A percentile compares a stretch with the other conserved stretches of the same genome.
phyloP scores from a whole-genome alignment of 2,329 filamentous ascomycete species.

The Aspergillus alliaceus region DNA sequence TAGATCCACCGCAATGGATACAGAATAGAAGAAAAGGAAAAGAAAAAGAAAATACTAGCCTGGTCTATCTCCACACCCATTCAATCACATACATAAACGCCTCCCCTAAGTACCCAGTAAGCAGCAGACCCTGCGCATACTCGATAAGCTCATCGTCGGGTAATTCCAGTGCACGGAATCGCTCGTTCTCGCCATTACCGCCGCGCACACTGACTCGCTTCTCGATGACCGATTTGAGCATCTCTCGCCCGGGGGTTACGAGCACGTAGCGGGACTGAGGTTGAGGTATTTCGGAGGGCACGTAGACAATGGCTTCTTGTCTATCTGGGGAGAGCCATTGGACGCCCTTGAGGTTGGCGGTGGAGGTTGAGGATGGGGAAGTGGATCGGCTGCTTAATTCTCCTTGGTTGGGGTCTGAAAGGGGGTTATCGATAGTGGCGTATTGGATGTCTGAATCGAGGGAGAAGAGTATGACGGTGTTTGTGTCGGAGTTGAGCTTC shows the following conservation, averaged over 20 bases:
- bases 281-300: constrained; percentile 5
- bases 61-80: constrained; percentile 24
- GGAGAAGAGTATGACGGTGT: constrained; percentile 31
- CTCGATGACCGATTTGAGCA: constrained; percentile 26
- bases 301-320: constrained; percentile 25
- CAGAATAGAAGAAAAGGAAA: neutral
- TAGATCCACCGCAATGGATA: neutral
- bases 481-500: constrained; percentile 27
- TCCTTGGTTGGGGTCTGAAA: neutral
- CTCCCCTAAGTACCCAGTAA: constrained; percentile 27
- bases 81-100: constrained; percentile 35
- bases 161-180: constrained; percentile 20
- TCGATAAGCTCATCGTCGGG: constrained; percentile 29
- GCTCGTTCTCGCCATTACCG: constrained; percentile 22
- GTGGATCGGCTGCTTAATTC: neutral
- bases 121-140: constrained; percentile 28
- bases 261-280: constrained; percentile 25
- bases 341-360: constrained; percentile 2
- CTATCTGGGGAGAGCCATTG: constrained; percentile 27
- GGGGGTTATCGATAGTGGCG: constrained; percentile 18
- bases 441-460: constrained; percentile 28
- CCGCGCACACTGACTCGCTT: constrained; percentile 25
- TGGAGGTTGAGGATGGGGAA: constrained; percentile 5
- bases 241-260: constrained; percentile 27
- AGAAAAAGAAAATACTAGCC: too few relatives aligned